These are phyloP conservation scores for Tylopilus cervinicoccineus DNA, from an alignment of 768 basidiomycete genomes.

Conservation along the genomic window DNA sequence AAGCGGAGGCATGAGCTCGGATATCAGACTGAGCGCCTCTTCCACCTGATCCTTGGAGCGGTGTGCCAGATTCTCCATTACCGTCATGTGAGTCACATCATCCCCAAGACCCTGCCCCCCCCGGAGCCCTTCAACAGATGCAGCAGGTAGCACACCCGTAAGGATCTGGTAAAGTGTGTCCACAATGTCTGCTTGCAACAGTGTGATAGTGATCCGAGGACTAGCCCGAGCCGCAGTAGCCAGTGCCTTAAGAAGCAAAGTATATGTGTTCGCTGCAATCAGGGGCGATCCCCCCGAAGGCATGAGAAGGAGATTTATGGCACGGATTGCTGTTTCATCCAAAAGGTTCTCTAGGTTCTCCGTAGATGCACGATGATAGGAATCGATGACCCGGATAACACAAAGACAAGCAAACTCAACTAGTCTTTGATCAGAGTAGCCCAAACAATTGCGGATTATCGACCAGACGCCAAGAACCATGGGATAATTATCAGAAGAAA, in stretches of 20 bases:
- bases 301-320: conserved; percentile 80
- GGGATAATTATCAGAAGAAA: conserved; percentile 82
- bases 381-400: conserved; percentile 91
- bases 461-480: conserved; percentile 91
- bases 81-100: conserved; percentile 92
- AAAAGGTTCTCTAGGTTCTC: conserved; percentile 87
- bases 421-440: conserved; percentile 92
- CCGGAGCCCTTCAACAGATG: conserved; percentile 47
- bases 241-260: conserved; percentile 79
- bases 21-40: conserved; percentile 84
- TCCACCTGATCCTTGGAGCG: conserved; percentile 97
- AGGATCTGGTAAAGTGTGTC: conserved; percentile 92
- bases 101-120: conserved; percentile 78
- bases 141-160: conserved; percentile 86
- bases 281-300: conserved; percentile 85
- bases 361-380: conserved; percentile 79
- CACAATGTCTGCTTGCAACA: conserved; percentile 91
- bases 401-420: conserved; percentile 96
- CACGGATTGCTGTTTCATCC: conserved; percentile 72
- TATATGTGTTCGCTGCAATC: conserved; percentile 84
- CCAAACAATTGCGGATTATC: conserved; percentile 87
- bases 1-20: conserved; percentile 89
- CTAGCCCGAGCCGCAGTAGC: conserved; percentile 87
- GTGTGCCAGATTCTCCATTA: conserved; percentile 96
- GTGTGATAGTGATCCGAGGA: conserved; percentile 77